Evolutionary conservation across 2,329 filamentous ascomycete species (phyloP), one percentile per base, ranked within the genome.

Genomic region (Pseudogymnoascus sp.): DNA sequence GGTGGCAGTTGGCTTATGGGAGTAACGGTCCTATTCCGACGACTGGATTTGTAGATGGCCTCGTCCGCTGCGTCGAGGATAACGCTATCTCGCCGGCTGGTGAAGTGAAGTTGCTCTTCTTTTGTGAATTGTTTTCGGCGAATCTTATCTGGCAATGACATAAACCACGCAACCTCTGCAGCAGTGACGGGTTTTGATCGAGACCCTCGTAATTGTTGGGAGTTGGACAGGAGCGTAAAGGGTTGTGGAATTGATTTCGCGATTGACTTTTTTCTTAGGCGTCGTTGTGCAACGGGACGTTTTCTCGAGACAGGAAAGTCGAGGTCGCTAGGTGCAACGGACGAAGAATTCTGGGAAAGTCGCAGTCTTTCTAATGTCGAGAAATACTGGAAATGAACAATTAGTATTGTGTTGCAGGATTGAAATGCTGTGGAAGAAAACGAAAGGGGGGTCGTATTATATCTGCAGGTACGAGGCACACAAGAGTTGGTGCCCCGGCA

Each of bases 91-190:
- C 80, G 79, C 62, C 81, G 79, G 63, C 79, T 79, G 42, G 82
- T 82, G 63, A 88, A 78, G 64, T 86, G 75, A 47, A 83, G 76
- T 69, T 88, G 88, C 75, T 95, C 90, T 74, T 92, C 87, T 60
- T 79, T 80, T 23, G 86, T 87, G 73, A 92, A 88, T 66, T 89
- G 84, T 67, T 83, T 85, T 67, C 85, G 83, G 71, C 85, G 86
- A 67, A 91, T 81, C 74, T 91, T 91, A 66, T 89, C 84, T 18
- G 90, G 89, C 45, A 92, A 79, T 21, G 81, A 84, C 62, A 86
- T 79, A 73, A 87, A 92, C 79, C 89, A 91, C 67, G 83, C 80
- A 63, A 83, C 83, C 69, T 90, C 85, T 31, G 81, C 79, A 63
- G 81, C 80, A 62, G 81, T 77, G 64, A 77, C 71, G 16, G 72